Evolutionary conservation across 495 filamentous ascomycete genomes (phyloP).

Genomic region (Xylaria telfairii): DNA sequence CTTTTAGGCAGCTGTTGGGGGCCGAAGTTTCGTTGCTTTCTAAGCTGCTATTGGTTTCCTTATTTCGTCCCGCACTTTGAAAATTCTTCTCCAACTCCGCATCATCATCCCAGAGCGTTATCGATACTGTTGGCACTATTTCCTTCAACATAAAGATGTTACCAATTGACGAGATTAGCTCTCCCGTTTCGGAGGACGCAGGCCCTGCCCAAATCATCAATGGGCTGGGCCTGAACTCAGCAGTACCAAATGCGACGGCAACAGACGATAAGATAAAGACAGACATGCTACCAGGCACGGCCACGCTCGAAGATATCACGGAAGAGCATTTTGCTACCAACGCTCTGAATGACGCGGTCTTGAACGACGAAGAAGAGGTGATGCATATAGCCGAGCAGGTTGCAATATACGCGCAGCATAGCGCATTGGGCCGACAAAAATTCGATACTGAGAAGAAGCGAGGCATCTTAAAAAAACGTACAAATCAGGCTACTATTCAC

Average conservation of each 20-base stretch:
- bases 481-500: conserved; percentile 3
- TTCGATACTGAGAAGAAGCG: neutral
- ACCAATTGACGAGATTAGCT: neutral
- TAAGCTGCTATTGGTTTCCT: neutral
- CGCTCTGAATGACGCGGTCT: neutral
- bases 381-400: rapidly evolving
- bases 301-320: neutral
- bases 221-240: too few relatives aligned
- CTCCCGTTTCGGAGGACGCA: neutral
- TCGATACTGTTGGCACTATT: neutral
- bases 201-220: too few relatives aligned
- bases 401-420: neutral
- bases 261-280: neutral
- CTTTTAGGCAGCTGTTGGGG: conserved; percentile 8
- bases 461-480: neutral
- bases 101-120: neutral
- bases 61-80: neutral
- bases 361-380: neutral
- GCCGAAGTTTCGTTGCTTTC: neutral
- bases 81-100: neutral
- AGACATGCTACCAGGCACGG: too few relatives aligned
- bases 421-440: neutral
- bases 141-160: neutral
- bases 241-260: neutral
- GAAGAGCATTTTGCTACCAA: neutral